Conservation (phyloP, 768 basidiomycete genomes). For the Agrocybe praecox region DNA sequence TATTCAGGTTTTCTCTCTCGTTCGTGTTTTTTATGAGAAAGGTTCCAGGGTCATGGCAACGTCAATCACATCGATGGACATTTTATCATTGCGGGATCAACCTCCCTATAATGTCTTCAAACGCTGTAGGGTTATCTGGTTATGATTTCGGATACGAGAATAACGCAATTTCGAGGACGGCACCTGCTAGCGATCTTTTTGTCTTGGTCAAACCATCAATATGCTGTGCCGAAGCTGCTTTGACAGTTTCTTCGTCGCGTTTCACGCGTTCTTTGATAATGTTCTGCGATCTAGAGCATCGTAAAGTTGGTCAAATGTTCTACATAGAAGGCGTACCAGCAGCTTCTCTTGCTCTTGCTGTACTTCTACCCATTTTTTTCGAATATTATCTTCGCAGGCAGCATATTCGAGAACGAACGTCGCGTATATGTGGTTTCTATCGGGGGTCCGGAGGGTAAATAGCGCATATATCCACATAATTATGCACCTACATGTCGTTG, state of each 20-base stretch:
- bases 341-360: slow-evolving; percentile 11
- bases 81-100: not conserved
- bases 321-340: not conserved
- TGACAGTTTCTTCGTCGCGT: not conserved
- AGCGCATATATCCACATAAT: slow-evolving; percentile 10
- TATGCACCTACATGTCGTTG: slow-evolving; percentile 13
- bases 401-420: slow-evolving; percentile 18
- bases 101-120: not conserved
- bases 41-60: no score
- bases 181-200: not conserved
- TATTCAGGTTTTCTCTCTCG: not conserved
- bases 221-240: not conserved
- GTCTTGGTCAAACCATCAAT: not conserved
- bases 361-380: slow-evolving; percentile 13
- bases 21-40: no score
- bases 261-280: not conserved
- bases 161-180: not conserved
- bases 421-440: slow-evolving; percentile 18
- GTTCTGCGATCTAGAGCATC: not conserved
- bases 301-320: not conserved
- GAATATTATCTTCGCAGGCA: slow-evolving; percentile 22
- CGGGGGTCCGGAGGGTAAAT: not conserved
- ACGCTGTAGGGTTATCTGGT: not conserved
- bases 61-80: no score
- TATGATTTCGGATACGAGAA: not conserved